Evolutionary conservation across 2,329 filamentous ascomycete species (phyloP).

Genomic region (Penicillium aurantiogriseum): DNA sequence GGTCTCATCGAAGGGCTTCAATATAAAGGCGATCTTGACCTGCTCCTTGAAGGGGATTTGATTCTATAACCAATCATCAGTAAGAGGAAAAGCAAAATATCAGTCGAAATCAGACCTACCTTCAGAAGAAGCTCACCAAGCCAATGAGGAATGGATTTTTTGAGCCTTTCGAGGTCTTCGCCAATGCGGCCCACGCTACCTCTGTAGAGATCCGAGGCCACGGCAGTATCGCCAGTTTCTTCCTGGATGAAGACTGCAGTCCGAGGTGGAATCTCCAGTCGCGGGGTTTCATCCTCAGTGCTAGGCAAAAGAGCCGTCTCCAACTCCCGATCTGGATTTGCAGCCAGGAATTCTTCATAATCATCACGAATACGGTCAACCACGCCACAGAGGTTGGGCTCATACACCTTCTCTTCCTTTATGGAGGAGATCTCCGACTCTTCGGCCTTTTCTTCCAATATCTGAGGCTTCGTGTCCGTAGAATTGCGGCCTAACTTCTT

Average conservation of each 20-base stretch:
- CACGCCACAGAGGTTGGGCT: slow-evolving; percentile 48
- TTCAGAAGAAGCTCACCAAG: slow-evolving; percentile 79
- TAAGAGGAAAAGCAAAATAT: neutral
- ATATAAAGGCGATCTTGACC: slow-evolving; percentile 90
- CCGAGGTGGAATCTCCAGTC: slow-evolving; percentile 44
- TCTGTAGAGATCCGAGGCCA: slow-evolving; percentile 81
- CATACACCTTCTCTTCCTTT: slow-evolving; percentile 47
- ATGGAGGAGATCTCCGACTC: slow-evolving; percentile 54
- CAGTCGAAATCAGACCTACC: slow-evolving; percentile 43
- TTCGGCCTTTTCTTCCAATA: slow-evolving; percentile 70
- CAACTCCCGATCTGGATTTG: slow-evolving; percentile 39
- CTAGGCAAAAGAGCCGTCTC: slow-evolving; percentile 44
- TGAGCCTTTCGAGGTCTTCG: slow-evolving; percentile 75
- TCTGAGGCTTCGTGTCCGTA: slow-evolving; percentile 67
- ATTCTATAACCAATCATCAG: slow-evolving; percentile 54
- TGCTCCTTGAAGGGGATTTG: slow-evolving; percentile 82
- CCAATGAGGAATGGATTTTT: slow-evolving; percentile 87
- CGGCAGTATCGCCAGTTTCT: slow-evolving; percentile 61
- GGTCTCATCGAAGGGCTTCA: slow-evolving; percentile 74
- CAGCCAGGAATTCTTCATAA: slow-evolving; percentile 45
- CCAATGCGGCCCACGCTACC: slow-evolving; percentile 79
- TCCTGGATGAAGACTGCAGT: slow-evolving; percentile 65
- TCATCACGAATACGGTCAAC: slow-evolving; percentile 47
- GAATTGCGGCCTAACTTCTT: slow-evolving; percentile 77
- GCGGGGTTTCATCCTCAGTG: slow-evolving; percentile 46